Conservation (phyloP, 2,329 filamentous ascomycete species). For the Pleurostoma richardsiae region DNA sequence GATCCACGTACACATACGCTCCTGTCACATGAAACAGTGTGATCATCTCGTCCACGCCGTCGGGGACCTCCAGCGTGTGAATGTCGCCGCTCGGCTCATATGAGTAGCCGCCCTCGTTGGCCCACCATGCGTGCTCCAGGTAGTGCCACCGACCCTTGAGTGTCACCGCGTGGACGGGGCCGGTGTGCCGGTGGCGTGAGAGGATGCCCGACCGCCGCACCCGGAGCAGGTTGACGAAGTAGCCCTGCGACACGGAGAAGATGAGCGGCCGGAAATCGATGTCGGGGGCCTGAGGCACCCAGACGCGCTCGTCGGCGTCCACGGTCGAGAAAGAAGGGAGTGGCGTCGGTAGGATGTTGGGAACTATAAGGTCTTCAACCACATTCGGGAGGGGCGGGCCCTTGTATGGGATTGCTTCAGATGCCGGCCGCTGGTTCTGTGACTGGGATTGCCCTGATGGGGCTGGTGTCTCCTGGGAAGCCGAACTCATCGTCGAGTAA, state of each 20-base stretch:
- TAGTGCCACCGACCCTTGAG: constrained; percentile 27
- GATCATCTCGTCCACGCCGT: constrained; percentile 25
- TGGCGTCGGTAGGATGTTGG: constrained; percentile 10
- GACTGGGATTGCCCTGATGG: no score
- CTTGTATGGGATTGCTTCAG: constrained; percentile 12
- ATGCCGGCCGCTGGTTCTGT: no score
- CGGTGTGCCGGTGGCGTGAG: constrained; percentile 24
- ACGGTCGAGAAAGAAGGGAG: constrained; percentile 5
- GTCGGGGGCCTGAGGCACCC: constrained; percentile 22
- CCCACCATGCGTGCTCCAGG: constrained; percentile 29
- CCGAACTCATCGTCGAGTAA: no score
- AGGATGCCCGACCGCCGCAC: constrained; percentile 23
- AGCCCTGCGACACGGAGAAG: constrained; percentile 21
- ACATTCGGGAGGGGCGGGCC: constrained; percentile 14
- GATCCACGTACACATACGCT: constrained; percentile 27
- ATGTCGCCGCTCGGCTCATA: constrained; percentile 28
- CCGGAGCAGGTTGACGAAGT: constrained; percentile 24
- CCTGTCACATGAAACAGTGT: constrained; percentile 28
- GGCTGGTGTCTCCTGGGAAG: no score
- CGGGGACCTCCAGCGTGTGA: constrained; percentile 26
- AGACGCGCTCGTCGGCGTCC: constrained; percentile 21
- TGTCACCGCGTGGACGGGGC: constrained; percentile 23
- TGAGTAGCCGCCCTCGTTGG: constrained; percentile 23
- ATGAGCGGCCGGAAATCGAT: constrained; percentile 25
- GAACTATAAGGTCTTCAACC: constrained; percentile 16